Evolutionary conservation across 2,329 filamentous ascomycete genomes (phyloP).

Genomic region (Fusarium fujikuroi): DNA sequence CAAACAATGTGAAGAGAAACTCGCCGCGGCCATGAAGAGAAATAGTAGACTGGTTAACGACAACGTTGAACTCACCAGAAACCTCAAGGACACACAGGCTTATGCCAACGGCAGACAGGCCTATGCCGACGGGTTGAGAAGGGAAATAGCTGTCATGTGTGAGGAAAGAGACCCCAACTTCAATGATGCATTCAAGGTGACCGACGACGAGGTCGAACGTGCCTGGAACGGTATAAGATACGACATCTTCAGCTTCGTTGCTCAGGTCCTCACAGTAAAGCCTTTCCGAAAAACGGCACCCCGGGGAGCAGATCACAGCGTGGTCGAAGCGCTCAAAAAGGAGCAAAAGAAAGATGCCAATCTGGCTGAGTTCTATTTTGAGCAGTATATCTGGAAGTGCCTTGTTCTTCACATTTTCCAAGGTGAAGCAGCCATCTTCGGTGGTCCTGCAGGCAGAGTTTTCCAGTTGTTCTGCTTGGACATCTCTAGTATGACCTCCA

Average conservation of each 20-base stretch:
- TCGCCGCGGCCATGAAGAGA: neutral
- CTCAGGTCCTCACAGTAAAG: slow-evolving; percentile 3
- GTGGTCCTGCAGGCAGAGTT: slow-evolving; percentile 7
- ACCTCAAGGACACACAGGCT: neutral
- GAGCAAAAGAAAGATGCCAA: slow-evolving; percentile 1
- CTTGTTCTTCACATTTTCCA: slow-evolving; percentile 10
- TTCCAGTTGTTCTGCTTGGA: slow-evolving; percentile 27
- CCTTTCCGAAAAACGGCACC: neutral
- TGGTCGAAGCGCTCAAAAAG: slow-evolving; percentile 8
- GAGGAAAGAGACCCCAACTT: neutral
- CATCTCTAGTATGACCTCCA: slow-evolving; percentile 3
- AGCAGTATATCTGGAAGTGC: slow-evolving; percentile 18
- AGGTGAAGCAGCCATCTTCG: slow-evolving; percentile 7
- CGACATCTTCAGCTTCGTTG: slow-evolving; percentile 8
- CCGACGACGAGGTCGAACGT: neutral
- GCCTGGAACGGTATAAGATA: slow-evolving; percentile 1
- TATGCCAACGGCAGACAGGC: neutral
- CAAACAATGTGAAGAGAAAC: neutral
- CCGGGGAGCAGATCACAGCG: neutral
- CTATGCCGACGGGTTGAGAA: neutral
- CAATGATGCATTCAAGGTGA: slow-evolving; percentile 6
- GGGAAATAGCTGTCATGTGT: neutral
- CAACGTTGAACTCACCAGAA: neutral
- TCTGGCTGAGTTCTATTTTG: neutral
- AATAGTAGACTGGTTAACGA: neutral